Percentiles rank a stretch among this genome's conserved stretches.
Conservation (phyloP, 306 rosid species). For the barrel medic (Medicago truncatula) region MtrunA17r5.0-ANR NC_053043.1:9899001-9899500, state of each 20-base stretch:
- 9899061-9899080: slow-evolving; percentile 40
- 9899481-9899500: slow-evolving; percentile 2
- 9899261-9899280: not conserved
- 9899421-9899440: not conserved
- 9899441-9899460: slow-evolving; percentile 6
- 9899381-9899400: not conserved
- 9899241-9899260: slow-evolving; percentile 16
- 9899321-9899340: not conserved
- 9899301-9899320: not conserved
- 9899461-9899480: not conserved
- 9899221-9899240: slow-evolving; percentile 27
- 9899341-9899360: not conserved
- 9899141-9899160: slow-evolving; percentile 87
- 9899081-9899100: slow-evolving; percentile 53
- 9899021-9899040: not conserved
- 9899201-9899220: slow-evolving; percentile 69
- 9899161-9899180: slow-evolving; percentile 62
- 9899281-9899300: not conserved
- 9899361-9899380: not conserved
- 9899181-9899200: slow-evolving; percentile 90
- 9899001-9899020: slow-evolving; percentile 31
- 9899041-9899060: not conserved
- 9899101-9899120: slow-evolving; percentile 79
- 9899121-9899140: slow-evolving; percentile 83
- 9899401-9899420: not conserved